Evolutionary conservation across 2,329 filamentous ascomycete species (phyloP).

Genomic region (Talaromyces sp.): DNA sequence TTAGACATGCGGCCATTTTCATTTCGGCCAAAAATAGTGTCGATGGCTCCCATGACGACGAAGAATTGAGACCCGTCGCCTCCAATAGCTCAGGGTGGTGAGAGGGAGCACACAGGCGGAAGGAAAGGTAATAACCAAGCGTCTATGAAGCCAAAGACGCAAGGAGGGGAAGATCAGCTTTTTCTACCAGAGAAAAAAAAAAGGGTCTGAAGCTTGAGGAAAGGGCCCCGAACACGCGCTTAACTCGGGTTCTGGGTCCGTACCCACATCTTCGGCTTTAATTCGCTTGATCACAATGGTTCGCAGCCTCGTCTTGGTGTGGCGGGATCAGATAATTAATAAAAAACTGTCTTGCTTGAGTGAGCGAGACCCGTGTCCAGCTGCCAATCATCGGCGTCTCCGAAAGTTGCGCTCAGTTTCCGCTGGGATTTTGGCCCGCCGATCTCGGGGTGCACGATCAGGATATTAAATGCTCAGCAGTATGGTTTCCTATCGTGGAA

Average conservation of each 20-base stretch:
- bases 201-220: neutral
- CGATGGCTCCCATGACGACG: slow-evolving; percentile 3
- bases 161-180: slow-evolving; percentile 1
- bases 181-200: slow-evolving; percentile 5
- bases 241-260: slow-evolving; percentile 9
- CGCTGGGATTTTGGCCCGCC: neutral
- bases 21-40: slow-evolving; percentile 1
- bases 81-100: neutral
- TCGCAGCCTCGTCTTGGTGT: neutral
- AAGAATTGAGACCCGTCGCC: neutral
- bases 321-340: slow-evolving; percentile 17
- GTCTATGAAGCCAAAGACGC: neutral
- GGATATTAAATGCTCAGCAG: neutral
- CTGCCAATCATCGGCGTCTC: slow-evolving; percentile 8
- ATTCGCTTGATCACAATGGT: neutral
- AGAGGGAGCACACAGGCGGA: neutral
- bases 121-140: neutral
- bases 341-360: neutral
- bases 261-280: slow-evolving; percentile 2
- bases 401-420: neutral
- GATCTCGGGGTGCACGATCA: slow-evolving; percentile 4
- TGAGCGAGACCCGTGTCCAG: neutral
- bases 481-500: neutral
- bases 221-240: slow-evolving; percentile 3
- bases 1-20: neutral